phyloP scores from a whole-genome alignment of 495 filamentous ascomycete species.

The Recurvomyces mirabilis region DNA sequence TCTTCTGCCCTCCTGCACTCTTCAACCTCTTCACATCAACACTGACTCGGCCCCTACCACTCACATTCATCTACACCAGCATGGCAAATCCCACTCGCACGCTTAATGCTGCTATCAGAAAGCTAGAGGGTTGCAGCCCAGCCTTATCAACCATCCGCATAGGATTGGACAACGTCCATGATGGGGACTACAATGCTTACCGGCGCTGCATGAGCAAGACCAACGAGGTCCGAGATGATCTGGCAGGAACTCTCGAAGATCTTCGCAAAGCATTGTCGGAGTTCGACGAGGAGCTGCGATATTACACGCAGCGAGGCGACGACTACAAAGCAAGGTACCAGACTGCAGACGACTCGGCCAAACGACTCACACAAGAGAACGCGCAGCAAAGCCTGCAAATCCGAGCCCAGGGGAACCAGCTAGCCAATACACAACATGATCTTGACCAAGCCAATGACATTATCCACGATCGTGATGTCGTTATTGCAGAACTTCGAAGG shows the following conservation, averaged over 20 bases:
- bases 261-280: not conserved
- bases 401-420: not conserved
- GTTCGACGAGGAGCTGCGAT: not conserved
- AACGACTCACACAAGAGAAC: not conserved
- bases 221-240: not conserved
- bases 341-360: not conserved
- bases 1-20: no score
- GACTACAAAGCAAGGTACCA: not conserved
- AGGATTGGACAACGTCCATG: not conserved
- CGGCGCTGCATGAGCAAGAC: not conserved
- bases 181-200: not conserved
- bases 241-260: not conserved
- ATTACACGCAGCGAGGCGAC: not conserved
- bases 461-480: not conserved
- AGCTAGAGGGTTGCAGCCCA: not conserved
- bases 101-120: no score
- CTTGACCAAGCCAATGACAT: not conserved
- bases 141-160: not conserved
- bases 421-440: not conserved
- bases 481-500: conserved; percentile 1
- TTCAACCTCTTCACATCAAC: no score
- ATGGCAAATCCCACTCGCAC: no score
- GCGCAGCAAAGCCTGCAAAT: not conserved
- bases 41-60: no score
- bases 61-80: no score